These are phyloP conservation scores for Centella asiatica DNA, from an alignment of 129 eudicot genomes.

Conservation along the genomic window DNA sequence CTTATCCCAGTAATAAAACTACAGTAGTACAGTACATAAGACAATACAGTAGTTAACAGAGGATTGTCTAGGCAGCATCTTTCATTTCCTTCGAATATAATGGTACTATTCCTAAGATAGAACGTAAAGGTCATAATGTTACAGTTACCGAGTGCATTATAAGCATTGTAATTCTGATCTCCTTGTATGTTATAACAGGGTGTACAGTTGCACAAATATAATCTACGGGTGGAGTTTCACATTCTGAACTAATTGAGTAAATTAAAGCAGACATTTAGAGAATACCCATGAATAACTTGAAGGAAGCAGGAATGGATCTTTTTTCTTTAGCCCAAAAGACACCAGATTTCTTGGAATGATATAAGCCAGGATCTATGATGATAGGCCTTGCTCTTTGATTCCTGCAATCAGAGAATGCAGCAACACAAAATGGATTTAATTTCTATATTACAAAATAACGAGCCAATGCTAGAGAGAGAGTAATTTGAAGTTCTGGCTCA, in stretches of 20 bases:
- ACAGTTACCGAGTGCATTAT: too few relatives aligned
- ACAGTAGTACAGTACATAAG: too few relatives aligned
- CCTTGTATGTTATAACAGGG: not conserved
- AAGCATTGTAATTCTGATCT: not conserved
- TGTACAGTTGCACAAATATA: too few relatives aligned
- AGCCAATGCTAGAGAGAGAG: not conserved
- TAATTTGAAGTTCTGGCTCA: slow-evolving; percentile 32
- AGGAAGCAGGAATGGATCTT: slow-evolving; percentile 88
- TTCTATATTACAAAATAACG: not conserved
- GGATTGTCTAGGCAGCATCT: too few relatives aligned
- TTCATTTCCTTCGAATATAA: too few relatives aligned
- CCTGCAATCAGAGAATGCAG: slow-evolving; percentile 28
- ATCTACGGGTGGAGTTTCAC: not conserved
- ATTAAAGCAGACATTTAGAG: slow-evolving; percentile 1
- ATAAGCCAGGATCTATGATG: slow-evolving; percentile 85
- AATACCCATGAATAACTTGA: slow-evolving; percentile 79
- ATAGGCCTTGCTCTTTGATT: slow-evolving; percentile 83
- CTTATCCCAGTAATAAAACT: too few relatives aligned
- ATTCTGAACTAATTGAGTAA: not conserved
- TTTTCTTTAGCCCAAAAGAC: slow-evolving; percentile 98
- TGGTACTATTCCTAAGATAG: too few relatives aligned
- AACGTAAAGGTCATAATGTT: too few relatives aligned
- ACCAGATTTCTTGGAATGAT: slow-evolving; percentile 84
- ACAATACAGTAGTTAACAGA: too few relatives aligned
- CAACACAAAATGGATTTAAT: not conserved